Evolutionary conservation across 495 filamentous ascomycete species (phyloP).

Genomic region (Hamigera avellanea): DNA sequence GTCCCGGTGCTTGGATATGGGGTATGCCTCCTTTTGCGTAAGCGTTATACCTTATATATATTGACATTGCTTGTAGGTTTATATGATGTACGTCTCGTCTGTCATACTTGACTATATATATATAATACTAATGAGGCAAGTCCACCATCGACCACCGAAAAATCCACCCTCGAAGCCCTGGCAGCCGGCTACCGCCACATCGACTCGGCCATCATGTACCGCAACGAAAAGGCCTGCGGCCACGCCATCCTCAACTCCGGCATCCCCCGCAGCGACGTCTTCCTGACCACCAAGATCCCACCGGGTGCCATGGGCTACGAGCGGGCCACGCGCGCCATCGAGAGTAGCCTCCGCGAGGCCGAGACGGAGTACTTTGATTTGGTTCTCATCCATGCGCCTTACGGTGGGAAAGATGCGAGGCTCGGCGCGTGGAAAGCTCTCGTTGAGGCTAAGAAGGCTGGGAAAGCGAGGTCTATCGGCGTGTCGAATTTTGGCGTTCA

Average conservation of each 20-base stretch:
- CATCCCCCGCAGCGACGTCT: slow-evolving; percentile 46
- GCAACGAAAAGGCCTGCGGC: slow-evolving; percentile 50
- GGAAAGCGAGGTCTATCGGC: slow-evolving; percentile 47
- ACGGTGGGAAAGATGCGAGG: slow-evolving; percentile 46
- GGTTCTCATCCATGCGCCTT: slow-evolving; percentile 39
- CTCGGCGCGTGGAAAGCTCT: slow-evolving; percentile 54
- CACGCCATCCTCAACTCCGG: slow-evolving; percentile 35
- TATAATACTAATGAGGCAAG: slow-evolving; percentile 1
- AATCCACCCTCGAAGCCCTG: slow-evolving; percentile 39
- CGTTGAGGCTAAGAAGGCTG: slow-evolving; percentile 50
- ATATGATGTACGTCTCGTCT: background rate
- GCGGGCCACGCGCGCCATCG: slow-evolving; percentile 42
- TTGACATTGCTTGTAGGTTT: background rate
- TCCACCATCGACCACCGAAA: slow-evolving; percentile 2
- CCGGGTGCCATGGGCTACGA: slow-evolving; percentile 44
- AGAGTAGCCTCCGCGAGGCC: slow-evolving; percentile 38
- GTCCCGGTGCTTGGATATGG: background rate
- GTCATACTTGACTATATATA: too few relatives aligned
- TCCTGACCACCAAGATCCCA: slow-evolving; percentile 57
- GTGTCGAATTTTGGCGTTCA: slow-evolving; percentile 58
- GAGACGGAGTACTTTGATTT: slow-evolving; percentile 53
- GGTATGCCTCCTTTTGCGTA: background rate
- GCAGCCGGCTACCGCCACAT: slow-evolving; percentile 58
- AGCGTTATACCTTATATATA: background rate
- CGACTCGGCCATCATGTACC: slow-evolving; percentile 54